Percentiles rank a stretch among this genome's conserved stretches.
Evolutionary conservation across 345 rosid species (phyloP).

Genomic region (Hibiscus tridactylites): DNA sequence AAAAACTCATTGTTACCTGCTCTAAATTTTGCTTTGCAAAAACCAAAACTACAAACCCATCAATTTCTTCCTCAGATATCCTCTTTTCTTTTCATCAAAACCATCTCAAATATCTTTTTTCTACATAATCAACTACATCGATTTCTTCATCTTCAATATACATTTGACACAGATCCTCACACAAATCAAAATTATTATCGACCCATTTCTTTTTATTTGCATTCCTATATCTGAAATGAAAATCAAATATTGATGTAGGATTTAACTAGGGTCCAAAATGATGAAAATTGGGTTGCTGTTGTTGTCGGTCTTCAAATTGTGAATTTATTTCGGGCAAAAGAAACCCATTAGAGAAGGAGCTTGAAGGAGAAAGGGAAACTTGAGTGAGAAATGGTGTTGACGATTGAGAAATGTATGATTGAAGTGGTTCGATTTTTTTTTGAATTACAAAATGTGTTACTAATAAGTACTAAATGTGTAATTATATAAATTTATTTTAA

Average conservation of each 20-base stretch:
- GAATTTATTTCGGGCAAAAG: conserved; percentile 24
- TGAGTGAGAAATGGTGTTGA: conserved; percentile 11
- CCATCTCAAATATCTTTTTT: neutral
- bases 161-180: conserved; percentile 30
- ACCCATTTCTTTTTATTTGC: conserved; percentile 5
- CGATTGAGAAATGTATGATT: conserved; percentile 1
- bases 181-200: conserved; percentile 26
- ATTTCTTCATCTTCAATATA: conserved; percentile 29
- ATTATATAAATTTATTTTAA: no score
- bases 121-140: conserved; percentile 4
- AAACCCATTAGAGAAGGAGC: conserved; percentile 34
- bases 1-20: no score
- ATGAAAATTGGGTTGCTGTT: conserved; percentile 15
- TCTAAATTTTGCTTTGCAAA: no score
- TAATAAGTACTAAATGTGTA: no score
- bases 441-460: no score
- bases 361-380: conserved; percentile 22
- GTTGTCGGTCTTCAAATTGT: conserved; percentile 17
- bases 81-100: neutral
- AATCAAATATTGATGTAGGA: conserved; percentile 17
- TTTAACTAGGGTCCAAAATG: conserved; percentile 23
- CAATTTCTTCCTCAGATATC: conserved; percentile 23
- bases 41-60: neutral
- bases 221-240: conserved; percentile 9
- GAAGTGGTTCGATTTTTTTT: no score